Evolutionary conservation across 31 red algal species (phyloP).

Genomic region (Porphyra umbilicalis): DNA sequence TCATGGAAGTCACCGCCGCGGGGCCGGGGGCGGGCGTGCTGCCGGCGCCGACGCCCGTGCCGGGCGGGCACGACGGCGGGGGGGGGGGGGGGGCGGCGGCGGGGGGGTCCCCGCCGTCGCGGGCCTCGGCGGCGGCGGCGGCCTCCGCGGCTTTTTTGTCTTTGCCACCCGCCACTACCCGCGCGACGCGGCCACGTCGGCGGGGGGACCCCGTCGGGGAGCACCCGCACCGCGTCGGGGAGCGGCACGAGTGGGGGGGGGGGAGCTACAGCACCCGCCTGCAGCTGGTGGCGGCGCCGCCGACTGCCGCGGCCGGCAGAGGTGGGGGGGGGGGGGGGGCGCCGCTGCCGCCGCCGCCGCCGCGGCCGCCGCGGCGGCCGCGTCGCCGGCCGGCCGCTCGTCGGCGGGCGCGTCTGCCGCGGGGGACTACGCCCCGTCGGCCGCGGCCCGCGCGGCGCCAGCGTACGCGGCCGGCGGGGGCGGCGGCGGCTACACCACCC

Average conservation of each 20-base stretch:
- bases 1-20: background rate
- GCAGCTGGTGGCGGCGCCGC: background rate
- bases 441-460: too few relatives aligned
- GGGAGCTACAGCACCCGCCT: background rate
- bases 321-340: too few relatives aligned
- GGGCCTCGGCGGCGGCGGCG: background rate
- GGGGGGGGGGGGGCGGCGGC: background rate
- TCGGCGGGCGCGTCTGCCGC: background rate
- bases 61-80: background rate
- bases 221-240: background rate
- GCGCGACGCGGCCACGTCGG: background rate
- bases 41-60: background rate
- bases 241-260: background rate
- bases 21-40: background rate
- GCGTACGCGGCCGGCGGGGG: background rate
- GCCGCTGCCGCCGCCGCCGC: background rate
- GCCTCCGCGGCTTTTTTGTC: background rate
- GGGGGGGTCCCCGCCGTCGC: too few relatives aligned
- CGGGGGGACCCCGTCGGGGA: background rate
- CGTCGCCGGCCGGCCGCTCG: background rate
- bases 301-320: too few relatives aligned
- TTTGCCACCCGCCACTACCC: background rate
- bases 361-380: background rate
- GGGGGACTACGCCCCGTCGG: too few relatives aligned
- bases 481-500: background rate